Conservation (phyloP, 2,329 filamentous ascomycete genomes). For the Fusarium sp. region DNA sequence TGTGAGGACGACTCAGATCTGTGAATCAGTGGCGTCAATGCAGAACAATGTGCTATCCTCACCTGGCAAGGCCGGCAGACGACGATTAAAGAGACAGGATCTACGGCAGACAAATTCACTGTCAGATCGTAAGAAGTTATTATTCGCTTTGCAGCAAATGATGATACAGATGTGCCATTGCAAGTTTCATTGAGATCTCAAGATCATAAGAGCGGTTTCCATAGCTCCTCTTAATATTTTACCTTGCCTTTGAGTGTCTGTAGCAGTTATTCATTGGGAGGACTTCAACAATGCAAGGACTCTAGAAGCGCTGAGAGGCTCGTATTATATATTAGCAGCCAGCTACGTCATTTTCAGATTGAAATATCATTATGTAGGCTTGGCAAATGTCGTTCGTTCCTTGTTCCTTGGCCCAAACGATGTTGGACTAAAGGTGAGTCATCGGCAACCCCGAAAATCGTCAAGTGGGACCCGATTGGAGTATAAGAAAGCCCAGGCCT, state of each 20-base stretch:
- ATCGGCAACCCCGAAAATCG: neutral
- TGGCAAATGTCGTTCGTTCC: neutral
- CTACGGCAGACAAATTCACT: neutral
- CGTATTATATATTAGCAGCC: fast-evolving
- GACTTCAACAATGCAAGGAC: too few relatives aligned
- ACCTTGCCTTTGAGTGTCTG: too few relatives aligned
- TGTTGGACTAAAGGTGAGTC: neutral
- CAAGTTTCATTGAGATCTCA: neutral
- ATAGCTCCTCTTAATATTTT: too few relatives aligned
- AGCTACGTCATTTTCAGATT: too few relatives aligned
- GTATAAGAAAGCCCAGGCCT: neutral
- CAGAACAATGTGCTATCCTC: neutral
- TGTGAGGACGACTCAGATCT: neutral
- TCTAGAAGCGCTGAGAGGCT: fast-evolving
- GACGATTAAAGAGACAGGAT: neutral
- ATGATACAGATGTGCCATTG: too few relatives aligned
- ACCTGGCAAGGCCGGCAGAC: neutral
- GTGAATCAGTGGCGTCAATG: neutral
- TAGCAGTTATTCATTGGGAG: neutral
- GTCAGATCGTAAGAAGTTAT: neutral
- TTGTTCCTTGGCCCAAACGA: neutral
- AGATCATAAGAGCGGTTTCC: neutral
- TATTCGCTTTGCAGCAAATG: neutral
- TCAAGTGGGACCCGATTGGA: neutral
- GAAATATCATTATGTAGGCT: neutral